A percentile compares a stretch with the other conserved stretches of the same genome.
Evolutionary conservation across 108 stramenopile genomes (phyloP).

Genomic region (Seminavis robusta): DNA sequence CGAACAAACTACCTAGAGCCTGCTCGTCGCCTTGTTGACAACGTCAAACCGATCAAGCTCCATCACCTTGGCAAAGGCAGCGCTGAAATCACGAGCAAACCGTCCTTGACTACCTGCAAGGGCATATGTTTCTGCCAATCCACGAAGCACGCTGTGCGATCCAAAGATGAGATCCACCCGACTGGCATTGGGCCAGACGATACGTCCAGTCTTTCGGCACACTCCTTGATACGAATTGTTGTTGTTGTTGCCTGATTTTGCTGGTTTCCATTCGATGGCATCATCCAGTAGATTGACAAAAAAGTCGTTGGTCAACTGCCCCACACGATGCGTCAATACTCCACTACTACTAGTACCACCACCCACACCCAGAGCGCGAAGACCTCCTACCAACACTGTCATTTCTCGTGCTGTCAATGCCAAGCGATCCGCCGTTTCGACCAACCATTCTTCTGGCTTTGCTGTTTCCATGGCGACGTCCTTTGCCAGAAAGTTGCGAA

Average conservation of each 20-base stretch:
- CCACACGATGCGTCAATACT: conserved; percentile 51
- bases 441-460: conserved; percentile 39
- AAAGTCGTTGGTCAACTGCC: conserved; percentile 53
- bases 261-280: conserved; percentile 39
- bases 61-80: conserved; percentile 66
- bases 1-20: too few species aligned
- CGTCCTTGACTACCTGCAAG: conserved; percentile 37
- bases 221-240: conserved; percentile 46
- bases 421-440: conserved; percentile 62
- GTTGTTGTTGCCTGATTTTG: conserved; percentile 25
- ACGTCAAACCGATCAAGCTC: conserved; percentile 78
- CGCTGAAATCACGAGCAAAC: conserved; percentile 56
- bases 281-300: conserved; percentile 63
- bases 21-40: too few species aligned
- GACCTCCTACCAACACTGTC: conserved; percentile 65
- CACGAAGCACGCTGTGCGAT: conserved; percentile 61
- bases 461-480: conserved; percentile 1
- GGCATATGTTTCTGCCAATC: conserved; percentile 56
- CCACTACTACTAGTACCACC: conserved; percentile 7
- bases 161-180: conserved; percentile 65
- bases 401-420: conserved; percentile 60
- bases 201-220: conserved; percentile 23
- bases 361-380: conserved; percentile 49
- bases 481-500: conserved; percentile 54
- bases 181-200: conserved; percentile 45